A percentile compares a stretch with the other conserved stretches of the same genome.
phyloP scores from a whole-genome alignment of 371 early-diverging fungal genomes.

The Blakeslea trispora region DNA sequence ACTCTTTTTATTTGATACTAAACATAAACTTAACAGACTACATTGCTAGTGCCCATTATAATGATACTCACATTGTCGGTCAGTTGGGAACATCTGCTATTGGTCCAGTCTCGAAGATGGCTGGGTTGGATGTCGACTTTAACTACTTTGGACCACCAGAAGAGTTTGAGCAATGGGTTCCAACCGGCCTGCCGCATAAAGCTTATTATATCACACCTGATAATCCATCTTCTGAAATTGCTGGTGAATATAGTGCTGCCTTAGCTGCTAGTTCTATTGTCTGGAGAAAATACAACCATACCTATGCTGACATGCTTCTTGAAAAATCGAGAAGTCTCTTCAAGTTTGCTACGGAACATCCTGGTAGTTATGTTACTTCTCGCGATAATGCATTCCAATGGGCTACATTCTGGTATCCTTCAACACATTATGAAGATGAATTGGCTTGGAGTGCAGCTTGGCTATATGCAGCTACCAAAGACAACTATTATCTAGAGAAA shows the following conservation, averaged over 20 bases:
- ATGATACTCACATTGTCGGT: constrained; percentile 56
- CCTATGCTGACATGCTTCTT: constrained; percentile 48
- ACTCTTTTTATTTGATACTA: not conserved
- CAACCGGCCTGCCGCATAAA: constrained; percentile 46
- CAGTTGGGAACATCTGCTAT: constrained; percentile 54
- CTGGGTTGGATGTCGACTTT: constrained; percentile 57
- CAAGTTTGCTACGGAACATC: constrained; percentile 50
- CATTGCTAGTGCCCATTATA: constrained; percentile 52
- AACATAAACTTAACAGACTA: constrained; percentile 32
- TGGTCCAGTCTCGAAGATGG: constrained; percentile 46
- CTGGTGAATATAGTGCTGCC: constrained; percentile 56
- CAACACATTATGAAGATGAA: constrained; percentile 53
- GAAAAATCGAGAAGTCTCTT: constrained; percentile 51
- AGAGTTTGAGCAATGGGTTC: constrained; percentile 59
- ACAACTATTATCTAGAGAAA: constrained; percentile 38
- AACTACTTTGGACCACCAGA: constrained; percentile 65
- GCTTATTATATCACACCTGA: constrained; percentile 54
- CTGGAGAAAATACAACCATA: constrained; percentile 45
- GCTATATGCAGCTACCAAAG: constrained; percentile 55
- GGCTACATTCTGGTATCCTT: constrained; percentile 60
- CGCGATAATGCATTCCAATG: constrained; percentile 49
- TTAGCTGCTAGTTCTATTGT: constrained; percentile 49
- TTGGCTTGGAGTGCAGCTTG: constrained; percentile 54
- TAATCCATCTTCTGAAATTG: constrained; percentile 55
- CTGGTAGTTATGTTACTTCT: constrained; percentile 50